phyloP scores from a whole-genome alignment of 2,329 filamentous ascomycete species.

The Thielaviopsis populi region DNA sequence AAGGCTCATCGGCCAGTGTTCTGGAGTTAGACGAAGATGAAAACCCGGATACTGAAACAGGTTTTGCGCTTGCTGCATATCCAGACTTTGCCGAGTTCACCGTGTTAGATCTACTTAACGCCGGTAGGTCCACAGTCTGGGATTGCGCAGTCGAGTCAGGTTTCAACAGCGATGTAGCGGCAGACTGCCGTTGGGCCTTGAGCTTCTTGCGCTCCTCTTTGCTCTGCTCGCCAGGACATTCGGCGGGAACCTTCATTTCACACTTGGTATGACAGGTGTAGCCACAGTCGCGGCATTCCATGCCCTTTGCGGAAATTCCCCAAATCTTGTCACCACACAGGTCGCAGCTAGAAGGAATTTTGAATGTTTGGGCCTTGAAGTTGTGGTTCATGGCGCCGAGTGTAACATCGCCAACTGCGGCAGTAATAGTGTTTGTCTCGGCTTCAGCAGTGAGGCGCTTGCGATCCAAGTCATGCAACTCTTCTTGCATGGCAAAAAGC shows the following conservation, averaged over 20 bases:
- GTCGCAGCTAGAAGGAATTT: slow-evolving; percentile 97
- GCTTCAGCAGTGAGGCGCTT: slow-evolving; percentile 79
- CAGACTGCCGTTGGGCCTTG: slow-evolving; percentile 70
- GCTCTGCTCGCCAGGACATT: slow-evolving; percentile 82
- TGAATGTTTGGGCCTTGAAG: slow-evolving; percentile 98
- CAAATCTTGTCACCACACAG: slow-evolving; percentile 93
- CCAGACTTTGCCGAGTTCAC: slow-evolving; percentile 84
- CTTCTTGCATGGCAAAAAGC: slow-evolving; percentile 74
- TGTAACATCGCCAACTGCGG: slow-evolving; percentile 80
- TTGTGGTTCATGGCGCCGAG: slow-evolving; percentile 89
- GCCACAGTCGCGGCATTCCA: slow-evolving; percentile 89
- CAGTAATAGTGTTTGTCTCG: slow-evolving; percentile 84
- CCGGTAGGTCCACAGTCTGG: slow-evolving; percentile 47
- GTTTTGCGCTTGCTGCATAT: slow-evolving; percentile 66
- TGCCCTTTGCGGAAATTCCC: slow-evolving; percentile 91
- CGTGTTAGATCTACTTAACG: slow-evolving; percentile 65
- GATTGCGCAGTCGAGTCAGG: slow-evolving; percentile 33
- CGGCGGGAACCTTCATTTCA: slow-evolving; percentile 94
- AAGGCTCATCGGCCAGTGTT: slow-evolving; percentile 36
- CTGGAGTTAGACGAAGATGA: slow-evolving; percentile 14
- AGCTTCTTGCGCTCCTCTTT: slow-evolving; percentile 95
- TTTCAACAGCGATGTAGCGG: slow-evolving; percentile 47
- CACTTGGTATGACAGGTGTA: slow-evolving; percentile 98
- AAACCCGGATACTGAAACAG: slow-evolving; percentile 45
- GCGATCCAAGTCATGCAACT: slow-evolving; percentile 69